Percentiles rank a stretch among this genome's conserved stretches.
These are phyloP conservation scores for Penicillium occitanis DNA, from an alignment of 2,329 filamentous ascomycete species.

Conservation along the genomic window DNA sequence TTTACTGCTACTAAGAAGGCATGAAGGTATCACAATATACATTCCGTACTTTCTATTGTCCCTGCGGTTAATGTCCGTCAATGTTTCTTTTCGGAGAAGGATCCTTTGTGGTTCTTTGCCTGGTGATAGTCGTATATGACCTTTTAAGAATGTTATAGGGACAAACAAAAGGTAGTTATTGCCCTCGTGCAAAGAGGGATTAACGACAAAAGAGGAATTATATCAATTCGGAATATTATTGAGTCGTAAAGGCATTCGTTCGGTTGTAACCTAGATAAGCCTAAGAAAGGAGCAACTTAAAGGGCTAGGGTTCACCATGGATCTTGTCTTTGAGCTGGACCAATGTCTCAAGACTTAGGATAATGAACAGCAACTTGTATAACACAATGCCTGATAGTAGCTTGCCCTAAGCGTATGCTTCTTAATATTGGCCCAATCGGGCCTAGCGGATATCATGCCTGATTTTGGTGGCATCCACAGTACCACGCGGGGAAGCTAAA, in stretches of 20 bases:
- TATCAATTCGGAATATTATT: not conserved
- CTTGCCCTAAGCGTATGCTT: not conserved
- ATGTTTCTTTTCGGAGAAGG: not conserved
- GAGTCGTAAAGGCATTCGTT: not conserved
- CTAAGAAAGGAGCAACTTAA: not conserved
- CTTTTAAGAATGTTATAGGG: too few relatives aligned
- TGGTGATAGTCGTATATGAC: not conserved
- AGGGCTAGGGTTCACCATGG: not conserved
- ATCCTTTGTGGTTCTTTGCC: not conserved
- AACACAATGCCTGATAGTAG: not conserved
- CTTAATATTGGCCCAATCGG: not conserved
- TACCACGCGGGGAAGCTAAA: constrained; percentile 15
- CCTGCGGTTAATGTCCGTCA: not conserved
- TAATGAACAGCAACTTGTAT: not conserved
- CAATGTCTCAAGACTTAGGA: not conserved
- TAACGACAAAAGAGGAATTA: not conserved
- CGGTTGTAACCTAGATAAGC: too few relatives aligned
- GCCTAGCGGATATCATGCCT: constrained; percentile 6
- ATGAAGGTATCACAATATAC: not conserved
- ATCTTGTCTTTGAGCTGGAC: not conserved
- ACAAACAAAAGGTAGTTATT: not conserved
- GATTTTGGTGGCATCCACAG: not conserved
- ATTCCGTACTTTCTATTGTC: not conserved
- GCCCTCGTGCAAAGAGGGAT: not conserved
- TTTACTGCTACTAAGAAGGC: not conserved